Base-by-base conservation (phyloP, 2,329 filamentous ascomycete genomes). In the Penicillium corylophilum region DNA sequence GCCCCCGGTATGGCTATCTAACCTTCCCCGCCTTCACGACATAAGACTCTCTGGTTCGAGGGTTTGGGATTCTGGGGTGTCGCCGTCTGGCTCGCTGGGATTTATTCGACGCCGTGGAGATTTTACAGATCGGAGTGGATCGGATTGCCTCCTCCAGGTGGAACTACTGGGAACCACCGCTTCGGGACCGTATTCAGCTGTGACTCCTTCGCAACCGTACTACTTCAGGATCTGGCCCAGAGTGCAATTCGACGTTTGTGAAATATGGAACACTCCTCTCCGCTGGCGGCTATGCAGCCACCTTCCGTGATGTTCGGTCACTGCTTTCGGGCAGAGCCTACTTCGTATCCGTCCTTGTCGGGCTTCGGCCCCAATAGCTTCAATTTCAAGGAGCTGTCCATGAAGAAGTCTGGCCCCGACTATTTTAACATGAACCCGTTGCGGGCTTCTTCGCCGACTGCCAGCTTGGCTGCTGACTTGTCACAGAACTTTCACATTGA, bases 401-500 rank as follows among this genome's bases (percentile, higher is more conserved):
- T 80, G 90, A 89, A 79, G 81, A 86, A 72, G 61, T 79, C 81
- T 56, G 74, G 80, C 40, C 71, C 79, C 31, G 92, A 95, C 72
- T 96, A 94, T 77, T 95, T 97, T 77, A 86, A 81, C 64, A 74
- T 88, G 64, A 91, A 89, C 69, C 82, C 87, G 46, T 79, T 90
- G 65, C 84, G 85, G 61, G 90, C 90, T 44, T 95, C 92, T 18
- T 99, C 94, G 50, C 94, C 94, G 5, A 92, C 91, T 31, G 86
- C 90, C 46, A 95, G 90, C 67, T 78, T 99, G 62, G 93, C 92
- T 38, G 92, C 91, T 56, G 94, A 99, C 74, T 81, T 97, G 64
- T 96, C 92, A 52, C 91, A 96, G 70, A 99, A 97, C 78, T 95
- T 97, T 71, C 89, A 93, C 70, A 89, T 97, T 71, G 92, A 96